Base-by-base conservation (phyloP, 495 filamentous ascomycete species). In the Trypethelium eluteriae region DNA sequence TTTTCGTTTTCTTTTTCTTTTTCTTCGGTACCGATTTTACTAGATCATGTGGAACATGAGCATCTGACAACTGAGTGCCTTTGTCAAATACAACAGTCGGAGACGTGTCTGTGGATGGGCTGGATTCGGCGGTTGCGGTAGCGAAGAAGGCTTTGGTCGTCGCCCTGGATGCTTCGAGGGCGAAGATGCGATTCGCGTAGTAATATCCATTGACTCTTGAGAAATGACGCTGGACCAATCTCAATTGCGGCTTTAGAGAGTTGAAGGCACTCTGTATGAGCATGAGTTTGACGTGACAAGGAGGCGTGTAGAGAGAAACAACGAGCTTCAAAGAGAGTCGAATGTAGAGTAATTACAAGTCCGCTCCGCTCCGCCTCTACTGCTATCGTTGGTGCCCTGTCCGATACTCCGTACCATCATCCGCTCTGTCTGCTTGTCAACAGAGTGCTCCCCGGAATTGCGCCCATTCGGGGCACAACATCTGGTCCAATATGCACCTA, bases 331-430 rank as follows among this genome's bases (percentile, higher is more conserved):
- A 2, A 18, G n/a, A 14, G n/a, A 25, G 49, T 11, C 49, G 18
- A 16, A 14, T 53, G 5, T 5, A 14, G 5, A 5, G 6, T 5
- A 53, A 5, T n/a, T 0, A 16, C 9, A 53, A 53, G 18, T 36
- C 53, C 53, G 53, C 53, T 59, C 53, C 53, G 53, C 53, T 59
- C 53, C 53, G 32, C 53, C 53, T 6, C 53, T n/a, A 44, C 6
- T 6, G 12, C 39, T 44, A 44, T 44, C 41, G 14, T 44, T 44
- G 41, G 41, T 14, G 41, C 7, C 41, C 7, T 7, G 41, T 44
- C 41, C 41, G 41, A 44, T 44, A 44, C 25, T 44, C 41, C 5
- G 11, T 25, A 53, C 16, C 49, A 53, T 53, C 36, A 18, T 32
- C 14, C 53, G 53, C 53, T 36, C 53, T 6, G 3, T 36, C 36